Evolutionary conservation across 2,329 filamentous ascomycete genomes (phyloP), one percentile per base, ranked within the genome.

Genomic region (Ophiocordyceps camponoti-leonardi): DNA sequence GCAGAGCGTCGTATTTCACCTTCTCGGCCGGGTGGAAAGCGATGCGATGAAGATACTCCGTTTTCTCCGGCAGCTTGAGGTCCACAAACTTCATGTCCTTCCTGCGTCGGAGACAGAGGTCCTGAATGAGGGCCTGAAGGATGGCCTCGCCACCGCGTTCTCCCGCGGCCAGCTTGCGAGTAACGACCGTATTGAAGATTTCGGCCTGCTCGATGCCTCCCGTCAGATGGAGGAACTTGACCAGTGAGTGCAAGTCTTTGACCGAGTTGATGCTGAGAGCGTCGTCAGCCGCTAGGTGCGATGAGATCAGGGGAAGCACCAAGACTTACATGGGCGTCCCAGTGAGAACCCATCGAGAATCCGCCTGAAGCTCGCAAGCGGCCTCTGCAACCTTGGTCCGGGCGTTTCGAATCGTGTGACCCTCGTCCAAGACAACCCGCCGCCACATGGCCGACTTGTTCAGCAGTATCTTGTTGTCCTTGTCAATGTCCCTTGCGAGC

Each of bases 1-100:
- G 67, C 44, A 93, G 68, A 33, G 78, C 78, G 37, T 86, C 75
- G 56, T 94, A 94, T 62, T 83, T 85, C 53, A 79, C 74, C 52
- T 78, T 71, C 59, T 94, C 87, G 33, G 87, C 78, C 0, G 75
- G 62, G 41, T 79, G 73, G 54, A 94, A 86, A 10, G 78, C 69
- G 52, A 94, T 77, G 10, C 76, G 75, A 54, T 92, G 80, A 6
- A 92, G 69, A 51, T 82, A 87, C 56, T 90, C 86, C 1, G 78
- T 81, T 55, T 93, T 78, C 14, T 78, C 68, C 0, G 87, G 86
- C 10, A 94, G 69, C 49, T 79, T 82, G 19, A 94, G 67, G 52
- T 94, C 85, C 45, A 94, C 75, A 55, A 93, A 94, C 6, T 73
- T 72, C 86, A 94, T 94, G 46, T 90, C 81, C 59, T 94, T 94